These are phyloP conservation scores for Pholiota microspora DNA, from an alignment of 768 basidiomycete species.

Conservation along the genomic window DNA sequence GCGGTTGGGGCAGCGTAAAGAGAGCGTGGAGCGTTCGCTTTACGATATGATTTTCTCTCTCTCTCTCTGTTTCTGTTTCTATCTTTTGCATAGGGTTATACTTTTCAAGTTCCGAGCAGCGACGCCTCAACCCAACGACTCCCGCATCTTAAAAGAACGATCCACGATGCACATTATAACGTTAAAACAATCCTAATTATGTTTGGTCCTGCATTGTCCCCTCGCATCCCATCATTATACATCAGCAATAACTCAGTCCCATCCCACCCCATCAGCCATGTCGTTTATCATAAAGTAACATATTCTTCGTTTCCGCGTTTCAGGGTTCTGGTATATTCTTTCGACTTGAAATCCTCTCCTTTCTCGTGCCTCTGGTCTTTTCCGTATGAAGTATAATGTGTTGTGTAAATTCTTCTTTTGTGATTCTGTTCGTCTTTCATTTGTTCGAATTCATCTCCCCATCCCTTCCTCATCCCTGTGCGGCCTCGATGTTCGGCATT, in stretches of 20 bases:
- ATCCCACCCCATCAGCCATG: constrained; percentile 5
- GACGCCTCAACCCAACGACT: background rate
- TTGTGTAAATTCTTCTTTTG: background rate
- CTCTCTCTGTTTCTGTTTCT: background rate
- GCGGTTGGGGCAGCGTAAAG: background rate
- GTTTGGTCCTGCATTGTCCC: constrained; percentile 4
- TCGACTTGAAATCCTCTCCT: constrained; percentile 9
- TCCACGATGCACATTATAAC: background rate
- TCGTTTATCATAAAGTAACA: constrained; percentile 8
- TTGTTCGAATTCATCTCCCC: background rate
- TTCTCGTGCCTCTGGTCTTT: background rate
- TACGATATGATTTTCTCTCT: no score
- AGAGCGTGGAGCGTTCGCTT: background rate
- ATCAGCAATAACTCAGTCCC: constrained; percentile 9
- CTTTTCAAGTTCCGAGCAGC: background rate
- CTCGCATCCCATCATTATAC: constrained; percentile 10
- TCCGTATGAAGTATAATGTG: background rate
- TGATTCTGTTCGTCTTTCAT: background rate
- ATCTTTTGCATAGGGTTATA: background rate
- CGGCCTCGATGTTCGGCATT: background rate
- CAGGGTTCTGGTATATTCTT: constrained; percentile 1
- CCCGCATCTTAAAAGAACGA: background rate
- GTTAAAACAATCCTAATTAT: constrained; percentile 8
- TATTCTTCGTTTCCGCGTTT: constrained; percentile 7
- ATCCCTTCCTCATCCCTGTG: background rate